Conservation (phyloP, 192 early-diverging fungal species). For the Coemansia sp. region DNA sequence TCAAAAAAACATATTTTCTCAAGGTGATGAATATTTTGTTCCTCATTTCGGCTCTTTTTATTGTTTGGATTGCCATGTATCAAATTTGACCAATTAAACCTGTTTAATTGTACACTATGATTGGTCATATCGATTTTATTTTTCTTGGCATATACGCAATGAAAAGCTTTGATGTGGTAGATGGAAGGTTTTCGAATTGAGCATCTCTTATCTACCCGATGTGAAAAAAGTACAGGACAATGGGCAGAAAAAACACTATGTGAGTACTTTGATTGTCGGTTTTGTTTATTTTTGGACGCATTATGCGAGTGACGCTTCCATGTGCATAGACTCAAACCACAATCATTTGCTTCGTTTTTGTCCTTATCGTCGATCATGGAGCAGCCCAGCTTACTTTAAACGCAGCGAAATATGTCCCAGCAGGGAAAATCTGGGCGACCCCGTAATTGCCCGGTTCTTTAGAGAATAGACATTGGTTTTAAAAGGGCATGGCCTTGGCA, state of each 20-base stretch:
- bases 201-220: neutral
- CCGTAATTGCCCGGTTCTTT: too few species aligned
- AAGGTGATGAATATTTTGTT: too few species aligned
- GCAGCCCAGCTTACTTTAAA: too few species aligned
- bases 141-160: neutral
- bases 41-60: too few species aligned
- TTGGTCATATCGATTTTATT: neutral
- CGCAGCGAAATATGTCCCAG: too few species aligned
- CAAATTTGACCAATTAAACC: neutral
- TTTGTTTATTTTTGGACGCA: neutral
- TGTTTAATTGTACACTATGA: neutral
- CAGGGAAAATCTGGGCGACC: too few species aligned
- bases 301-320: neutral
- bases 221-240: neutral
- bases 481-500: too few species aligned
- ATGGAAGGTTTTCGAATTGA: neutral
- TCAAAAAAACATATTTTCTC: too few species aligned
- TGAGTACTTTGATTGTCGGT: neutral
- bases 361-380: neutral
- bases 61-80: too few species aligned
- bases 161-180: neutral
- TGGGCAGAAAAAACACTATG: neutral
- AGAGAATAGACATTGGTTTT: too few species aligned
- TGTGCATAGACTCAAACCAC: neutral
- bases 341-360: neutral